Evolutionary conservation across 2,329 filamentous ascomycete species (phyloP).

Genomic region (Beauveria sp.): DNA sequence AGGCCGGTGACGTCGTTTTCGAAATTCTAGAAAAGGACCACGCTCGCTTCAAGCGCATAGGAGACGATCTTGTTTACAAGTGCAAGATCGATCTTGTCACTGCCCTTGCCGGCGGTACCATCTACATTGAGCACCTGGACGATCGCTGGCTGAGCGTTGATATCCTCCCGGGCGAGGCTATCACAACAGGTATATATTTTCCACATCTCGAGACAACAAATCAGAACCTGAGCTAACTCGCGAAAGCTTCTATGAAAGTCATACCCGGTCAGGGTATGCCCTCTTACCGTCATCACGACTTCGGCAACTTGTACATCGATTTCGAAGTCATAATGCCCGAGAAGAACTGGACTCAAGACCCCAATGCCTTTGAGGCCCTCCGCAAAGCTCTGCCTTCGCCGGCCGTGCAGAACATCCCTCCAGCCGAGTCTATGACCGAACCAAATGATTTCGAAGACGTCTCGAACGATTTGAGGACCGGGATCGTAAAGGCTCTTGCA

Average conservation of each 20-base stretch:
- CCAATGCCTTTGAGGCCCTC: constrained; percentile 67
- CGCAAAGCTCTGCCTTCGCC: constrained; percentile 77
- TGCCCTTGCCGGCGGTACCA: constrained; percentile 81
- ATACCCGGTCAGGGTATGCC: constrained; percentile 97
- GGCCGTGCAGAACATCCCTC: constrained; percentile 55
- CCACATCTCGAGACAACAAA: not conserved
- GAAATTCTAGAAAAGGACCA: constrained; percentile 99
- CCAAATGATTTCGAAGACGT: constrained; percentile 81
- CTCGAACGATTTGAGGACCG: not conserved
- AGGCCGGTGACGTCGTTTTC: constrained; percentile 94
- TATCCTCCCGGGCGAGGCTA: constrained; percentile 89
- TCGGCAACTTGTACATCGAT: constrained; percentile 92
- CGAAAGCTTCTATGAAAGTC: constrained; percentile 78
- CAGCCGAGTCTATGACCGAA: constrained; percentile 83
- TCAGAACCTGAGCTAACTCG: constrained; percentile 16
- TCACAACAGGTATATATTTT: constrained; percentile 68
- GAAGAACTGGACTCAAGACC: constrained; percentile 59
- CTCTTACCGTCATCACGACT: constrained; percentile 88
- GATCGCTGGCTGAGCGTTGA: constrained; percentile 94
- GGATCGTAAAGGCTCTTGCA: not conserved
- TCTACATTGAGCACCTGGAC: constrained; percentile 93
- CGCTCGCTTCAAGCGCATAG: constrained; percentile 85
- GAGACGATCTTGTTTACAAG: constrained; percentile 92
- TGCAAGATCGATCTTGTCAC: constrained; percentile 94
- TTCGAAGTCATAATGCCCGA: constrained; percentile 97